Base-by-base conservation (phyloP, 495 filamentous ascomycete species). In the Penicillium nucicola region DNA sequence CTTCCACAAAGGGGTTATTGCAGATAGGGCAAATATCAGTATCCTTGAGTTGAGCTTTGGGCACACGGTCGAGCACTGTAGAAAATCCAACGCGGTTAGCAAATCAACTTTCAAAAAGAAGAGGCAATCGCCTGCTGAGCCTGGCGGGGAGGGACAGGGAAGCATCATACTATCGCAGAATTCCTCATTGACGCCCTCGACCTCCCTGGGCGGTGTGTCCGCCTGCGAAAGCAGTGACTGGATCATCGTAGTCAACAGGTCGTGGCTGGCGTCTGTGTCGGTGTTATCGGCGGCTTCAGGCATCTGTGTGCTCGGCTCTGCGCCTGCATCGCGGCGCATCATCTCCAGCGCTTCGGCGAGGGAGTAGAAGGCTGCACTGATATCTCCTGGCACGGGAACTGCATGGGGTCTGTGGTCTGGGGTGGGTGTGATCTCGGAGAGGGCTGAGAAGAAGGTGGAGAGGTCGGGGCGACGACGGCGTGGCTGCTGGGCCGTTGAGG, bases 21-120 rank as follows among this genome's bases (percentile, higher is more conserved):
- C 93, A 98, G 52, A 98, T 97, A 1, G 89, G 87, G 57, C 93
- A 98, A 20, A 64, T 73, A 52, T 92, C 88, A 5, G 77, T 79
- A 25, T 72, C 60, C 58, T 85, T 84, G 31, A 97, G 68, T 12
- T 66, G 63, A 67, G 82, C 81, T 57, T 84, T 86, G 10, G 84
- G 78, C 48, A 97, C 85, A 4, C 92, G 78, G 31, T 97, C 93
- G 42, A 97, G 78, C 46, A 76, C 81, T 80, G 38, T 40, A 42
- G 1, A 18, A 18, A 6, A 41, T 8, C 1, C 5, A 36, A 7
- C 4, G 15, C 14, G 33, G 22, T 48, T 31, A 32, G 45, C 10
- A 10, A 15, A 32, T 4, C 15, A 5, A 0, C 31, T 39, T 1
- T 43, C 10, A 25, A 17, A 43, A 6, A 25, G 18, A 35, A 13